Evolutionary conservation across 345 rosid genomes (phyloP).

Genomic region (Angophora floribunda): DNA sequence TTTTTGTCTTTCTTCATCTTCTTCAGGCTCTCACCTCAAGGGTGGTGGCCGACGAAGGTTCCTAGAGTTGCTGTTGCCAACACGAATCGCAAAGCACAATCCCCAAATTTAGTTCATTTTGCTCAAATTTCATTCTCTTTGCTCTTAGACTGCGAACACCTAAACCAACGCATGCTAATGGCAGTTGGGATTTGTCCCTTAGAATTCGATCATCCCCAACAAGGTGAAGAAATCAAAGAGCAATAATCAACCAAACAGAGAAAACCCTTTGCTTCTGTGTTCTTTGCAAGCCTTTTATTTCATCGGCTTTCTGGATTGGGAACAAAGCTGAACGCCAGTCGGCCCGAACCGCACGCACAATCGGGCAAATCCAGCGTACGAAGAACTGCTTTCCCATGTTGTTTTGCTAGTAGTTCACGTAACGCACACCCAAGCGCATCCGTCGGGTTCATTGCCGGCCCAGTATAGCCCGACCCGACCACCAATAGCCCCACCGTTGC

Average conservation of each 20-base stretch:
- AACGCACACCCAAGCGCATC: conserved; percentile 67
- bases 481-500: conserved; percentile 26
- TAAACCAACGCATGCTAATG: background rate
- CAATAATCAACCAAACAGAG: background rate
- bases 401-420: conserved; percentile 31
- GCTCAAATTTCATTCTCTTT: too few species aligned
- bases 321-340: background rate
- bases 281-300: background rate
- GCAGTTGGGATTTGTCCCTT: background rate
- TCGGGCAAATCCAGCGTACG: conserved; percentile 55
- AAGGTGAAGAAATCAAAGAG: background rate
- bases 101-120: too few species aligned
- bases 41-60: too few species aligned
- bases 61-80: too few species aligned
- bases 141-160: too few species aligned
- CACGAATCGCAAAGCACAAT: too few species aligned
- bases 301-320: too few species aligned
- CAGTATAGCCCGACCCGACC: conserved; percentile 32
- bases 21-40: too few species aligned
- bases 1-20: too few species aligned
- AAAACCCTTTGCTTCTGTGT: background rate
- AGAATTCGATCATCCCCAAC: too few species aligned
- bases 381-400: conserved; percentile 46
- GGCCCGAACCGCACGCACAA: background rate
- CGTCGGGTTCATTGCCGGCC: conserved; percentile 58